Evolutionary conservation across 768 basidiomycete species (phyloP).

Genomic region (Agrocybe praecox): DNA sequence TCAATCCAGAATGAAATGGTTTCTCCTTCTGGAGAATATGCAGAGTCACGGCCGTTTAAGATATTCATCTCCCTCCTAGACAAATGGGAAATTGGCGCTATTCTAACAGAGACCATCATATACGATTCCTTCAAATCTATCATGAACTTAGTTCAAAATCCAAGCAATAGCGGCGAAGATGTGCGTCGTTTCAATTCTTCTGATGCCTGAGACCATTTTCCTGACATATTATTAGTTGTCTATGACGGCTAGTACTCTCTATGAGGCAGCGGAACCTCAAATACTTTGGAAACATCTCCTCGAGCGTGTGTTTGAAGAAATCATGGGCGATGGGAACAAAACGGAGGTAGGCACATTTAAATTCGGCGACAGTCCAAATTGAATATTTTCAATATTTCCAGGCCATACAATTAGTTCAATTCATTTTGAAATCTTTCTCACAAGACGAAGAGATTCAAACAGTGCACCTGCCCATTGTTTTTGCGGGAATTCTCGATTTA

Average conservation of each 20-base stretch:
- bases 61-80: constrained; percentile 94
- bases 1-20: constrained; percentile 72
- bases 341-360: constrained; percentile 46
- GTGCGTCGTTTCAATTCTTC: constrained; percentile 37
- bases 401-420: constrained; percentile 70
- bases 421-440: constrained; percentile 74
- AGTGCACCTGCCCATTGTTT: constrained; percentile 80
- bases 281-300: constrained; percentile 85
- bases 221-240: constrained; percentile 47
- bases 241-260: constrained; percentile 85
- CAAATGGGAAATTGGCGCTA: constrained; percentile 94
- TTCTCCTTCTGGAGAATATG: constrained; percentile 67
- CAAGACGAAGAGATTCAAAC: constrained; percentile 89
- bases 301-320: constrained; percentile 52
- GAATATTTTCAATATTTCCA: constrained; percentile 28
- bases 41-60: constrained; percentile 88
- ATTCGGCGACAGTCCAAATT: neutral
- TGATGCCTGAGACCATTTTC: neutral
- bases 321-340: constrained; percentile 42
- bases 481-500: constrained; percentile 66
- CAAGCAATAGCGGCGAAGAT: constrained; percentile 60
- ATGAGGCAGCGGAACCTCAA: constrained; percentile 91
- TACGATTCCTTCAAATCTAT: constrained; percentile 82
- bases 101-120: constrained; percentile 76
- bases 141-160: constrained; percentile 52